Evolutionary conservation across 371 early-diverging fungal species (phyloP), one percentile per base, ranked within the genome.

Genomic region (Dichotomocladium elegans): DNA sequence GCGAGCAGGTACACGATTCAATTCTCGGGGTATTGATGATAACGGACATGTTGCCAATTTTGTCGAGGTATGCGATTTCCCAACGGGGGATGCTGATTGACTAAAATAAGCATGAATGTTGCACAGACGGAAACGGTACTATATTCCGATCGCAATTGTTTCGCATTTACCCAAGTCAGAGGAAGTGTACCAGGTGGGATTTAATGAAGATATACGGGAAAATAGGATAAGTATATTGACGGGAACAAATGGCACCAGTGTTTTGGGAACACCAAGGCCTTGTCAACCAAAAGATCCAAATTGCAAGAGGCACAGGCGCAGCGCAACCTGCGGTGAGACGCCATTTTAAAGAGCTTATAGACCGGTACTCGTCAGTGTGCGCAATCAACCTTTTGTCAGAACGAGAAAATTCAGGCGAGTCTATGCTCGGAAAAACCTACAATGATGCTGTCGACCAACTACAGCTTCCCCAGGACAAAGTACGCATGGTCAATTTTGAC

Each of bases 21-120:
- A 92, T 63, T 86, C 96, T 0, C 83, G 99, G 49, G 99, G 99
- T 7, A 85, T 97, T 22, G 94, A 99, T 63, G 95, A 96, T 57
- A 87, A 89, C 57, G 99, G 99, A 17, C 80, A 95, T 68, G 95
- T 93, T 7, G 94, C 99, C 14, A 99, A 99, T 70, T 96, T 92
- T 72, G 99, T 99, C 3, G 99, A 99, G 84, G 85, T 81, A 78
- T 27, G 55, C 3, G 44, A 1, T 19, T 17, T n/a, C 15, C 27
- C n/a, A n/a, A n/a, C n/a, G n/a, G n/a, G n/a, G n/a, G n/a, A n/a
- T 12, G 12, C 14, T 15, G 21, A 7, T 15, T 7, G n/a, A 14
- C 30, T 8, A 31, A 47, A 28, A 25, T 17, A 14, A 22, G 46
- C 14, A 28, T 27, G 25, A 27, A 33, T 43, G 28, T 22, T 44